These are phyloP conservation scores for Cymbopogon flexuosus DNA, from an alignment of 202 grass and related monocot species.

Conservation along the genomic window DNA sequence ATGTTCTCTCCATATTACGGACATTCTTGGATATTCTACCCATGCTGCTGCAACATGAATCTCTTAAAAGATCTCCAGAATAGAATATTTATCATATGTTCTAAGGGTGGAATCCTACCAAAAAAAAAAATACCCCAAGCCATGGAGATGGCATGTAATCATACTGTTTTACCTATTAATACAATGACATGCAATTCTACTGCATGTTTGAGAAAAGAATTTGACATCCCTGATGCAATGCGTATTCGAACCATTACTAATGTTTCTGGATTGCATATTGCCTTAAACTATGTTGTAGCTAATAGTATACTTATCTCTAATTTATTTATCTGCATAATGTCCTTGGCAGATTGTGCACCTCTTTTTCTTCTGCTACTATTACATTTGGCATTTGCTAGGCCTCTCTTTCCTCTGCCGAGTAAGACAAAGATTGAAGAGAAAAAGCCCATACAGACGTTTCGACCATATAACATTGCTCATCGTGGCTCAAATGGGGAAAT, in stretches of 20 bases:
- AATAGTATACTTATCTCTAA: neutral
- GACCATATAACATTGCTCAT: conserved; percentile 96
- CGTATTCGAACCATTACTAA: neutral
- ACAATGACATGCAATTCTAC: neutral
- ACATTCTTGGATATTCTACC: neutral
- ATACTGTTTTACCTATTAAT: neutral
- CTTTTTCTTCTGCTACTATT: conserved; percentile 43
- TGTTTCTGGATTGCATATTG: conserved; percentile 2
- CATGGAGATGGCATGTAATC: neutral
- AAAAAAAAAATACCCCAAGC: neutral
- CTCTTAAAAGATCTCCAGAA: neutral
- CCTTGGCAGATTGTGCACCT: conserved; percentile 42
- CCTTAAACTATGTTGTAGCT: neutral
- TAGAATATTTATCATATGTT: neutral
- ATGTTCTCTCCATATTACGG: neutral
- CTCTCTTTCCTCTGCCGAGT: conserved; percentile 70
- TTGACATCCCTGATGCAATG: neutral
- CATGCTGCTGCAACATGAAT: neutral
- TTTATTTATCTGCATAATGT: conserved; percentile 21
- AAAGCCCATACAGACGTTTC: conserved; percentile 63
- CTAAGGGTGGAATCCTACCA: neutral
- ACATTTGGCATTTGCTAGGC: conserved; percentile 41
- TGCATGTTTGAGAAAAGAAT: neutral
- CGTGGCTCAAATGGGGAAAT: conserved; percentile 97
- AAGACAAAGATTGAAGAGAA: conserved; percentile 40